Evolutionary conservation across 805 yeast species (phyloP), one percentile per base, ranked within the genome.

Genomic region (Saturnispora hagleri): DNA sequence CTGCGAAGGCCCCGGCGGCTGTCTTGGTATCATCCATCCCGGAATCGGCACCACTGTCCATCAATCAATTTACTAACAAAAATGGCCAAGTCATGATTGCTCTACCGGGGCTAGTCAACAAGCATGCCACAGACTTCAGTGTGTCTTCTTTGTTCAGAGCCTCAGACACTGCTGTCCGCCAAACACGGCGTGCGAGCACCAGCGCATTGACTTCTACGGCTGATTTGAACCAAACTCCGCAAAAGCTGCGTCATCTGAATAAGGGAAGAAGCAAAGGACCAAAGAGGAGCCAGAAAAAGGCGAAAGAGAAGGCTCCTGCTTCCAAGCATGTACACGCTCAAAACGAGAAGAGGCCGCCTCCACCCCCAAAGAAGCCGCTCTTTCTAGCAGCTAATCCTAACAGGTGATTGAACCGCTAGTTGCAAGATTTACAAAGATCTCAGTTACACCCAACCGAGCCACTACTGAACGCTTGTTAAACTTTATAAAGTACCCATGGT

Each of bases 241-340:
- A 56, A 13, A 69, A 68, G 42, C 62, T 77, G 45, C 64, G 64
- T 0, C 81, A 78, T 60, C 62, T 73, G 2, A 77, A 70, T 44
- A 79, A 77, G 57, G 51, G 62, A 0, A 64, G 83, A 50, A 66
- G 80, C 17, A 73, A 67, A 51, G 83, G 83, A 0, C 83, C 83
- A 0, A 75, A 71, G 58, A 63, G 82, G 55, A 65, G 74, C 47
- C 64, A 74, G 18, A 81, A 82, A 1, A 67, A 68, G 49, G 55
- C 31, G 2, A 41, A 15, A 24, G 31, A 22, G 9, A 22, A 41
- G 15, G 44, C 8, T 26, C 17, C 24, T 24, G n/a, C 4, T 41
- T 8, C 15, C 4, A 22, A 41, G 7, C 2, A 5, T 22, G n/a
- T 7, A 12, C 5, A 5, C 24, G 18, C 13, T 41, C 10, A 41